These are phyloP conservation scores for Talaromyces nanjingensis DNA, from an alignment of 495 filamentous ascomycete species.

Conservation along the genomic window DNA sequence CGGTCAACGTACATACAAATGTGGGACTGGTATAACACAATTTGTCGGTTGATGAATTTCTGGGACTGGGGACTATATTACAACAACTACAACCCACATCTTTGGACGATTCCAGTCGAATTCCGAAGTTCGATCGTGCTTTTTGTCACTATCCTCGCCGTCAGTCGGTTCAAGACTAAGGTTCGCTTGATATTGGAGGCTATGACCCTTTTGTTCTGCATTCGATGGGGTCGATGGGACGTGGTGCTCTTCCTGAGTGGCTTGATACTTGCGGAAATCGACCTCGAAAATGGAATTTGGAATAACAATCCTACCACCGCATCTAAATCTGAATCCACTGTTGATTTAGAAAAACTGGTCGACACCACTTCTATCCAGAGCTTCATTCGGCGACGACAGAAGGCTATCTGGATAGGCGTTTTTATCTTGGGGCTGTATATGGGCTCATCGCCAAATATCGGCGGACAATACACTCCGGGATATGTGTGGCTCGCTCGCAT, in stretches of 20 bases:
- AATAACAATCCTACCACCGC: slow-evolving; percentile 12
- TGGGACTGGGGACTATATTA: slow-evolving; percentile 49
- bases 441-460: slow-evolving; percentile 35
- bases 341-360: slow-evolving; percentile 9
- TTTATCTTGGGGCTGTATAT: slow-evolving; percentile 38
- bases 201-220: slow-evolving; percentile 45
- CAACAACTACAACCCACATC: slow-evolving; percentile 56
- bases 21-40: slow-evolving; percentile 40
- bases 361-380: slow-evolving; percentile 15
- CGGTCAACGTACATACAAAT: slow-evolving; percentile 39
- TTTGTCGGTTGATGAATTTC: slow-evolving; percentile 43
- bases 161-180: slow-evolving; percentile 40
- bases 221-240: slow-evolving; percentile 52
- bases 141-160: slow-evolving; percentile 52
- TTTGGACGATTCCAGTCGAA: slow-evolving; percentile 72
- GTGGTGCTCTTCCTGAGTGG: slow-evolving; percentile 53
- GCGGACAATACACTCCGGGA: slow-evolving; percentile 38
- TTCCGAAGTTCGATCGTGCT: slow-evolving; percentile 59
- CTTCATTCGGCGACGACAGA: slow-evolving; percentile 32
- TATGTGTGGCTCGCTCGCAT: slow-evolving; percentile 36
- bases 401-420: slow-evolving; percentile 47
- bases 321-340: slow-evolving; percentile 10
- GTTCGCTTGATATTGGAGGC: slow-evolving; percentile 40
- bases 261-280: slow-evolving; percentile 52
- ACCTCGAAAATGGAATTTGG: slow-evolving; percentile 43